Evolutionary conservation across 305 asterid species (phyloP).

Genomic region (Rubia balearica): DNA sequence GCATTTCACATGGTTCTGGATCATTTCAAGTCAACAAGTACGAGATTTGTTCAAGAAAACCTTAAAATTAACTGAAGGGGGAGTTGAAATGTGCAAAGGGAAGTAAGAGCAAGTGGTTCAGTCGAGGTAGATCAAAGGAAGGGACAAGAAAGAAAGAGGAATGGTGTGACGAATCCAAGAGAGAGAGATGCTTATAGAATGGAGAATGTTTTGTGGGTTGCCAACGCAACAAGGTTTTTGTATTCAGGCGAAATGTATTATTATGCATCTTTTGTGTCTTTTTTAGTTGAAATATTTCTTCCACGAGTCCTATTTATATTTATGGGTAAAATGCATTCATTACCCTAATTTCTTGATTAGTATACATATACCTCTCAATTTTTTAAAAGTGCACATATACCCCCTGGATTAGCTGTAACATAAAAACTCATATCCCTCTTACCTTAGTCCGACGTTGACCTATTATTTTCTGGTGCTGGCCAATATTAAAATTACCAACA

Average conservation of each 20-base stretch:
- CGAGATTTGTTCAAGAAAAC: background rate
- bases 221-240: background rate
- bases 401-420: too few relatives aligned
- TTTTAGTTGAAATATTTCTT: slow-evolving; percentile 13
- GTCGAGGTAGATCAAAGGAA: background rate
- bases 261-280: too few relatives aligned
- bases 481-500: too few relatives aligned
- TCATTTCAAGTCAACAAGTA: background rate
- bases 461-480: too few relatives aligned
- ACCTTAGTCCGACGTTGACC: too few relatives aligned
- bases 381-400: too few relatives aligned
- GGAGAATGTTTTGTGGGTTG: background rate
- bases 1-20: background rate
- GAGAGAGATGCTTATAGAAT: background rate
- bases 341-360: too few relatives aligned
- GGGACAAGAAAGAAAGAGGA: background rate
- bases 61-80: background rate
- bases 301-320: slow-evolving; percentile 2
- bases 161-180: slow-evolving; percentile 3
- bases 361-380: too few relatives aligned
- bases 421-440: too few relatives aligned
- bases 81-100: background rate
- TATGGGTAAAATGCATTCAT: too few relatives aligned
- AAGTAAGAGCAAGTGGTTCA: background rate
- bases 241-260: too few relatives aligned